phyloP scores from a whole-genome alignment of 768 basidiomycete species.

The Wakefieldia striispora region DNA sequence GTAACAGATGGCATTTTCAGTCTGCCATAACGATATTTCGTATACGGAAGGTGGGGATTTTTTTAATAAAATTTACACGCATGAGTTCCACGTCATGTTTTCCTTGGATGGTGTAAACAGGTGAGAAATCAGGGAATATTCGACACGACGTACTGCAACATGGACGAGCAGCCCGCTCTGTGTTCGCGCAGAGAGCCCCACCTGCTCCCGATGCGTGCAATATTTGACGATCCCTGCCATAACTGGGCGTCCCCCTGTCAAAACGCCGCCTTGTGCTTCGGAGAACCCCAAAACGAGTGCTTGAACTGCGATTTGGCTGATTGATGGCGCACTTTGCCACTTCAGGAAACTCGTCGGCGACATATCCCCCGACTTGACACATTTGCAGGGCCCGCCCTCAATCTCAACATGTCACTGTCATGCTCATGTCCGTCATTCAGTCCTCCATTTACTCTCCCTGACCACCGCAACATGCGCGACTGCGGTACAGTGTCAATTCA shows the following conservation, averaged over 20 bases:
- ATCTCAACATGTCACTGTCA: conserved; percentile 30
- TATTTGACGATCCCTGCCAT: conserved; percentile 30
- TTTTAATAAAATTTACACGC: conserved; percentile 39
- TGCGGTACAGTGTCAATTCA: conserved; percentile 19
- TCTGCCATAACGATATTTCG: conserved; percentile 40
- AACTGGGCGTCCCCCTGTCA: conserved; percentile 18
- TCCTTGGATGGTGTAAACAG: conserved; percentile 20
- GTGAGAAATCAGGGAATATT: conserved; percentile 19
- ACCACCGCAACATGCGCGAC: conserved; percentile 15
- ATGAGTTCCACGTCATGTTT: conserved; percentile 29
- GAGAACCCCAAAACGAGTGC: conserved; percentile 26
- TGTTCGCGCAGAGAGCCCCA: too few relatives aligned
- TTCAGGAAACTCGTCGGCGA: conserved; percentile 29
- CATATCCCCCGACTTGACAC: conserved; percentile 16
- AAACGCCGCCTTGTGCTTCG: conserved; percentile 19
- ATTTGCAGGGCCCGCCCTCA: conserved; percentile 23
- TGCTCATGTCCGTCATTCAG: conserved; percentile 20
- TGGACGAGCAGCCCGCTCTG: neutral
- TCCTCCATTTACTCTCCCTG: conserved; percentile 8
- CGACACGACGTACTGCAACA: conserved; percentile 6
- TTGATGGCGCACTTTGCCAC: conserved; percentile 27
- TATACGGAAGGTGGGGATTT: conserved; percentile 44
- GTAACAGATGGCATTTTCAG: conserved; percentile 41
- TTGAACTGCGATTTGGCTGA: conserved; percentile 19
- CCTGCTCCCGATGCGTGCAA: neutral